Conservation (phyloP, 805 yeast species). For the Wickerhamiella vanderwaltii region DNA sequence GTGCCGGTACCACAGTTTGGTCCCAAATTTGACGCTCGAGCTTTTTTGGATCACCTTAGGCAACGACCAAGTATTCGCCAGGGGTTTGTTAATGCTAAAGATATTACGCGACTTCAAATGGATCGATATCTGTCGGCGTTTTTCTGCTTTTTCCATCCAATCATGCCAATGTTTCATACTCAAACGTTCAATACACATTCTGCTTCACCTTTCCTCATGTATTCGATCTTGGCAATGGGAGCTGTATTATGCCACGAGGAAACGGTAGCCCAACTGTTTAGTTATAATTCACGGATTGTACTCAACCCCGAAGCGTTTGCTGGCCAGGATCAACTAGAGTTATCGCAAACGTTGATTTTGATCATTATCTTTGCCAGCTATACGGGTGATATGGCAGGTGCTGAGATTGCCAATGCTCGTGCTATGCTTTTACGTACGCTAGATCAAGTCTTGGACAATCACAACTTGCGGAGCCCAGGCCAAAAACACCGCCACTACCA, state of each 20-base stretch:
- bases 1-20: slow-evolving; percentile 11
- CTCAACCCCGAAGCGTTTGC: slow-evolving; percentile 16
- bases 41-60: slow-evolving; percentile 3
- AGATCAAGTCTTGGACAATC: slow-evolving; percentile 12
- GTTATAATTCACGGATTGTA: slow-evolving; percentile 20
- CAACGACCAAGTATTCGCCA: slow-evolving; percentile 6
- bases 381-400: slow-evolving; percentile 15
- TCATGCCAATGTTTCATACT: slow-evolving; percentile 26
- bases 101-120: slow-evolving; percentile 21
- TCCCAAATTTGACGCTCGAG: slow-evolving; percentile 9
- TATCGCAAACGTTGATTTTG: slow-evolving; percentile 9
- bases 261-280: slow-evolving; percentile 17
- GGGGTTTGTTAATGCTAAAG: neutral
- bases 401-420: slow-evolving; percentile 23
- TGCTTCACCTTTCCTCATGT: slow-evolving; percentile 25
- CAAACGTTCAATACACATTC: slow-evolving; percentile 25
- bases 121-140: slow-evolving; percentile 26
- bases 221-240: slow-evolving; percentile 28
- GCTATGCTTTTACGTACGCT: slow-evolving; percentile 18
- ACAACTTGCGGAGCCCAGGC: slow-evolving; percentile 1
- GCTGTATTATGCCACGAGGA: slow-evolving; percentile 24
- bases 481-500: slow-evolving; percentile 2
- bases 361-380: slow-evolving; percentile 13
- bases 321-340: neutral
- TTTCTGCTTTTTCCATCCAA: slow-evolving; percentile 27